Conservation (phyloP, 2,329 filamentous ascomycete species). For the Pyrenophora tritici-repentis region DNA sequence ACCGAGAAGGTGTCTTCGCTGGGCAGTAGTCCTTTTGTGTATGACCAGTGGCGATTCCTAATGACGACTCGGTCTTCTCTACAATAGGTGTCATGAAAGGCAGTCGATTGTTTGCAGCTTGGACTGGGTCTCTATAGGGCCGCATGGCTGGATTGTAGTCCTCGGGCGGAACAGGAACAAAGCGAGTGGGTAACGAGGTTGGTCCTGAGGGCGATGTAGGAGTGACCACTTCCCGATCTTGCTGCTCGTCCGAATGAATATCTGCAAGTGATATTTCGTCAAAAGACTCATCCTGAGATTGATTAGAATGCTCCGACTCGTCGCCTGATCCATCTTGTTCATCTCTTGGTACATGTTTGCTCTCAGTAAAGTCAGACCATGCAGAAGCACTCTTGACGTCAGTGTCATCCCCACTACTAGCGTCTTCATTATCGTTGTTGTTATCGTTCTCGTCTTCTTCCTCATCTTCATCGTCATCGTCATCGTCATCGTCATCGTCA, state of each 20-base stretch:
- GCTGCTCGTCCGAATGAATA: slow-evolving; percentile 36
- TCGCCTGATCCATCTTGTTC: slow-evolving; percentile 44
- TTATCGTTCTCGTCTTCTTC: slow-evolving; percentile 5
- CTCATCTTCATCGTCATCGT: background rate
- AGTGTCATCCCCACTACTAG: slow-evolving; percentile 44
- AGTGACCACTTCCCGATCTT: slow-evolving; percentile 51
- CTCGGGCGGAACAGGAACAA: slow-evolving; percentile 80
- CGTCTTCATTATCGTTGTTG: slow-evolving; percentile 10
- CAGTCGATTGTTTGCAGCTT: slow-evolving; percentile 85
- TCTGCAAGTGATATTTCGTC: slow-evolving; percentile 40
- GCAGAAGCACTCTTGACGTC: slow-evolving; percentile 64
- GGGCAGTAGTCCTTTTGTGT: slow-evolving; percentile 64
- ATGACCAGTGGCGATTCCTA: slow-evolving; percentile 58
- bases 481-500: background rate
- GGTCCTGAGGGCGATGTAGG: slow-evolving; percentile 52
- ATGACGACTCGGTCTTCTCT: slow-evolving; percentile 88
- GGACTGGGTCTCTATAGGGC: slow-evolving; percentile 78
- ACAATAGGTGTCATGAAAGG: slow-evolving; percentile 99
- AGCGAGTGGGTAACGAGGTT: slow-evolving; percentile 59
- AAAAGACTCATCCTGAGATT: slow-evolving; percentile 44
- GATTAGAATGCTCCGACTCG: slow-evolving; percentile 39
- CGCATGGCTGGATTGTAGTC: slow-evolving; percentile 81
- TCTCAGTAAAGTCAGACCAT: slow-evolving; percentile 86
- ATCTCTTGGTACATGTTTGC: slow-evolving; percentile 67
- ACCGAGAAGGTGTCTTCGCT: slow-evolving; percentile 78